A percentile compares a stretch with the other conserved stretches of the same genome.
Conservation (phyloP, 2,329 filamentous ascomycete genomes). For the Madurella mycetomatis region DNA sequence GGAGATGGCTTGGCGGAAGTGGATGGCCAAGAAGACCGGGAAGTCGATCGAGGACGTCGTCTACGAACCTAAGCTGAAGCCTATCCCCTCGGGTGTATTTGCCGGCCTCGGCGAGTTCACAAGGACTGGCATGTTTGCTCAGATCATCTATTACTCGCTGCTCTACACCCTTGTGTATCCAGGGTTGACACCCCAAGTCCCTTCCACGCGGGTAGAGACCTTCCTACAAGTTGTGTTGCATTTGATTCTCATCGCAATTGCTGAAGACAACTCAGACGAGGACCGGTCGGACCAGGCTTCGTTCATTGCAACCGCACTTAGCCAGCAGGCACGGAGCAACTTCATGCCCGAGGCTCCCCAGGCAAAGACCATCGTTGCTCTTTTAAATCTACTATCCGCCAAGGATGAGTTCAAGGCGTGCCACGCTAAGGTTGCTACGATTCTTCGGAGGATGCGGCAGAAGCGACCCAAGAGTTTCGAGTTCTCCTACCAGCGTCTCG, state of each 20-base stretch:
- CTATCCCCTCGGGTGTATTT: slow-evolving; percentile 75
- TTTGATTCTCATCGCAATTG: slow-evolving; percentile 75
- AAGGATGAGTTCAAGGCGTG: slow-evolving; percentile 77
- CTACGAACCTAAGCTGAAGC: slow-evolving; percentile 78
- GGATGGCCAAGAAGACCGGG: slow-evolving; percentile 82
- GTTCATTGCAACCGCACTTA: slow-evolving; percentile 69
- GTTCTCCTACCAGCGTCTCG: slow-evolving; percentile 58
- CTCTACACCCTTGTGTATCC: slow-evolving; percentile 71
- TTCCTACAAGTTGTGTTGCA: slow-evolving; percentile 91
- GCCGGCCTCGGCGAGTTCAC: slow-evolving; percentile 74
- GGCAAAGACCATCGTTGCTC: slow-evolving; percentile 58
- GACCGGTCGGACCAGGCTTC: slow-evolving; percentile 53
- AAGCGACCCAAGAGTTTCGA: slow-evolving; percentile 72
- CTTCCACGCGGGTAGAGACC: slow-evolving; percentile 78
- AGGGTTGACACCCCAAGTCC: slow-evolving; percentile 67
- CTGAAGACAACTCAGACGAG: slow-evolving; percentile 69
- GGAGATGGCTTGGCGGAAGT: slow-evolving; percentile 80
- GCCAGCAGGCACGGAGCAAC: slow-evolving; percentile 57
- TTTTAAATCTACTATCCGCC: slow-evolving; percentile 57
- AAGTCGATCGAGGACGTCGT: slow-evolving; percentile 79
- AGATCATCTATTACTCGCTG: slow-evolving; percentile 84
- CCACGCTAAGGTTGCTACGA: slow-evolving; percentile 76
- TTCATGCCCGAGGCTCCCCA: slow-evolving; percentile 53
- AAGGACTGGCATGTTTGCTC: slow-evolving; percentile 76
- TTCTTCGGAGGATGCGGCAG: slow-evolving; percentile 80